These are phyloP conservation scores for Amaranthus hypochondriacus DNA, from an alignment of 148 eudicot species.

Conservation along the genomic window DNA sequence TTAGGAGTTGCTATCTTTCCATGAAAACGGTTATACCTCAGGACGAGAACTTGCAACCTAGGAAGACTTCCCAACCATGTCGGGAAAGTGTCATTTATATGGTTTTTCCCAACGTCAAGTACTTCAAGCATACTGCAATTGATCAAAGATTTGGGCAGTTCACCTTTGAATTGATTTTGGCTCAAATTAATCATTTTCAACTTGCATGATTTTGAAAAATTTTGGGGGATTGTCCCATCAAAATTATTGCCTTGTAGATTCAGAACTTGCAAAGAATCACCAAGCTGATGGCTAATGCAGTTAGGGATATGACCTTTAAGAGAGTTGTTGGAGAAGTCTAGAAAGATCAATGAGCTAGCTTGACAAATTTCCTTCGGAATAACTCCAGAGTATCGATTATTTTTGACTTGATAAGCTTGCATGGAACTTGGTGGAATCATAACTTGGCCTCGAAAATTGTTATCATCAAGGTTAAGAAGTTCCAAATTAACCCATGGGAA, in stretches of 20 bases:
- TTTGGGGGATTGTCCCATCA: constrained; percentile 10
- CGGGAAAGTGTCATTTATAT: constrained; percentile 34
- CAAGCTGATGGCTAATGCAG: constrained; percentile 24
- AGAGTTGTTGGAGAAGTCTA: constrained; percentile 28
- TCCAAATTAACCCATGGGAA: constrained; percentile 14
- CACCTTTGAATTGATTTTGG: constrained; percentile 16
- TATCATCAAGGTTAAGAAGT: not conserved
- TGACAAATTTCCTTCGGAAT: constrained; percentile 18
- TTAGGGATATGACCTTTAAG: constrained; percentile 26
- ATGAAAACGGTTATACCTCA: constrained; percentile 27
- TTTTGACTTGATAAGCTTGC: not conserved
- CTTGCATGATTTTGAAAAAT: not conserved
- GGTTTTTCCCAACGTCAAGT: constrained; percentile 32
- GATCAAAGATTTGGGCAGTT: constrained; percentile 21
- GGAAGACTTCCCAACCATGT: constrained; percentile 34
- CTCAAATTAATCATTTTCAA: constrained; percentile 22
- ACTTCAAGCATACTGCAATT: constrained; percentile 20
- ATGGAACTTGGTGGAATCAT: constrained; percentile 24
- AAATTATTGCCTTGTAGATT: constrained; percentile 20
- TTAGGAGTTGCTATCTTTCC: constrained; percentile 12
- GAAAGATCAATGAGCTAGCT: constrained; percentile 1
- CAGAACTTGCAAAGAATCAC: constrained; percentile 12
- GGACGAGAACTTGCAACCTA: constrained; percentile 20
- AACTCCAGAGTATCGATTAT: constrained; percentile 16
- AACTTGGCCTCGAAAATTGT: constrained; percentile 15